Evolutionary conservation across 371 early-diverging fungal species (phyloP).

Genomic region (Capniomyces stellatus): DNA sequence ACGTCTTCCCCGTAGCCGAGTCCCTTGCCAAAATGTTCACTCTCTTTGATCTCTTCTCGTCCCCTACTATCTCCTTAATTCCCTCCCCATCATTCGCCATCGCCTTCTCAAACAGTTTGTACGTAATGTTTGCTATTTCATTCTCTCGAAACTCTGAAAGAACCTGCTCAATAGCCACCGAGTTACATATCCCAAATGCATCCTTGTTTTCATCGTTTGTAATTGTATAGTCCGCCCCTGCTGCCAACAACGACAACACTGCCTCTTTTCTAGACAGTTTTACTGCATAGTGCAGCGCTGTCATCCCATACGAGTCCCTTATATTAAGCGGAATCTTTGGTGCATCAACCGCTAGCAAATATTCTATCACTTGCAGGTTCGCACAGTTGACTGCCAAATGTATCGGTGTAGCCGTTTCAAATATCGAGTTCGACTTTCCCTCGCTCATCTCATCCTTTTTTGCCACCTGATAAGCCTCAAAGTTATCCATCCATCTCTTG

Average conservation of each 20-base stretch:
- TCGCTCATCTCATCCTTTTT: not conserved
- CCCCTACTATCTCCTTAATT: conserved; percentile 27
- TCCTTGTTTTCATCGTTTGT: not conserved
- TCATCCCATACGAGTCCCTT: conserved; percentile 33
- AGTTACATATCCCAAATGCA: not conserved
- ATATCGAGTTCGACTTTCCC: conserved; percentile 1
- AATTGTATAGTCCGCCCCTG: conserved; percentile 14
- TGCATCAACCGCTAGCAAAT: conserved; percentile 12
- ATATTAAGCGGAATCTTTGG: conserved; percentile 15
- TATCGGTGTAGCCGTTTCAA: conserved; percentile 23
- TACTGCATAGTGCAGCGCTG: conserved; percentile 39
- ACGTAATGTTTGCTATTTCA: not conserved
- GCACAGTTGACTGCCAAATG: conserved; percentile 38
- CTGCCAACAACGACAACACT: conserved; percentile 18
- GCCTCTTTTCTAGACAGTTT: conserved; percentile 33
- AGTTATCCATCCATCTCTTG: not conserved
- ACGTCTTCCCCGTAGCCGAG: conserved; percentile 31
- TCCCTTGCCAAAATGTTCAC: conserved; percentile 46
- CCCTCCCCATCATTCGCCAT: conserved; percentile 8
- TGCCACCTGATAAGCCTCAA: not conserved
- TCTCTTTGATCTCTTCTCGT: conserved; percentile 18
- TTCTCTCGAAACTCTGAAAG: not conserved
- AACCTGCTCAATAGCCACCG: not conserved
- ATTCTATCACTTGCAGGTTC: conserved; percentile 16
- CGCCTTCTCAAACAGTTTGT: conserved; percentile 20